These are phyloP conservation scores for Tubosaeta brunneosetosa DNA, from an alignment of 768 basidiomycete genomes.

Conservation along the genomic window DNA sequence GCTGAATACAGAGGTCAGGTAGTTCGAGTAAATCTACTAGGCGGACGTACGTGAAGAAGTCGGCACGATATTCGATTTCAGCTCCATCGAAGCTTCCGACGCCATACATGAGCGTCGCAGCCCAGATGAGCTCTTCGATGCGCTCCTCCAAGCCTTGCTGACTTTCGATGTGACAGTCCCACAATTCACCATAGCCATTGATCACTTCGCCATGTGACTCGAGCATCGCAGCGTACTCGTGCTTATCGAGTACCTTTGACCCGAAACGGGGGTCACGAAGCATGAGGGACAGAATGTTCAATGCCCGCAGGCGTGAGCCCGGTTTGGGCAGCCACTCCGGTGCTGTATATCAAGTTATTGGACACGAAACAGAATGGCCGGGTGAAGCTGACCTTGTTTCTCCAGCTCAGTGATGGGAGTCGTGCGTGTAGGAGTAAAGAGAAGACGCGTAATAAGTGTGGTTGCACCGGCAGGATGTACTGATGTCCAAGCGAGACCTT, in stretches of 20 bases:
- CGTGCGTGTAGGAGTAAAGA: constrained; percentile 22
- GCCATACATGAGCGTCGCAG: constrained; percentile 53
- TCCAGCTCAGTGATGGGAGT: constrained; percentile 20
- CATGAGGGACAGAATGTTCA: constrained; percentile 53
- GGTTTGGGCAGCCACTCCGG: constrained; percentile 25
- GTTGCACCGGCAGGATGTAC: constrained; percentile 41
- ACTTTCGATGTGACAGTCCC: constrained; percentile 38
- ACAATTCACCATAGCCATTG: constrained; percentile 40
- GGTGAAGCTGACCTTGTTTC: constrained; percentile 8
- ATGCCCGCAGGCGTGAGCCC: constrained; percentile 37
- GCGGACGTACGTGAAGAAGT: constrained; percentile 59
- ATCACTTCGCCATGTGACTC: constrained; percentile 38
- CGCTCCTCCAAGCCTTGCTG: constrained; percentile 43
- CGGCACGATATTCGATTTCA: constrained; percentile 45
- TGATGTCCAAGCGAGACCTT: constrained; percentile 57
- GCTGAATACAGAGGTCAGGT: constrained; percentile 31
- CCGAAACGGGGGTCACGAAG: constrained; percentile 43
- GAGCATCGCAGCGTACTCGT: constrained; percentile 34
- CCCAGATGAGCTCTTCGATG: constrained; percentile 61
- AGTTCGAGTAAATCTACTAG: no score
- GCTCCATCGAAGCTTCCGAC: constrained; percentile 47
- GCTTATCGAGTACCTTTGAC: constrained; percentile 27
- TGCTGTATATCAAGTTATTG: constrained; percentile 6
- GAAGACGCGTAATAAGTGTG: constrained; percentile 32
- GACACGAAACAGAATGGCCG: neutral